Evolutionary conservation across 2,329 filamentous ascomycete genomes (phyloP).

Genomic region (Juglanconis oblonga): DNA sequence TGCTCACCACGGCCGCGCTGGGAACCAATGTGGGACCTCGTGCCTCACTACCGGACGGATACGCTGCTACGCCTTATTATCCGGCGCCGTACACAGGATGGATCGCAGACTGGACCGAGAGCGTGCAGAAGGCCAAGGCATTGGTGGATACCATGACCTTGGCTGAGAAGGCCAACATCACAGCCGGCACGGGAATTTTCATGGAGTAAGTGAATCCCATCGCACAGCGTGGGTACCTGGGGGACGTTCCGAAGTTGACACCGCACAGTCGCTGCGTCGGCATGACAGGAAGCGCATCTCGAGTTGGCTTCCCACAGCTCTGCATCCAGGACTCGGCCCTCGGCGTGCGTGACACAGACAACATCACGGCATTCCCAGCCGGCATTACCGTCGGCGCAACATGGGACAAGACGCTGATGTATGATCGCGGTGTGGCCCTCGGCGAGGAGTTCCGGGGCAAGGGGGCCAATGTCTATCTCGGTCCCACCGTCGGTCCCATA

Average conservation of each 20-base stretch:
- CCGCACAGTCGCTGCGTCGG: slow-evolving; percentile 62
- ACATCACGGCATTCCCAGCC: slow-evolving; percentile 73
- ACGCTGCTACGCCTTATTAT: slow-evolving; percentile 62
- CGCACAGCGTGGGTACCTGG: neutral
- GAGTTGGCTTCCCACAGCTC: slow-evolving; percentile 70
- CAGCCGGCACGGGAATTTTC: slow-evolving; percentile 65
- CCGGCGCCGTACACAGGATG: slow-evolving; percentile 72
- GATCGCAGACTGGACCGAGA: slow-evolving; percentile 63
- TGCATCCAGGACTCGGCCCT: slow-evolving; percentile 71
- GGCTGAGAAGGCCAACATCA: slow-evolving; percentile 78
- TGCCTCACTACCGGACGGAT: slow-evolving; percentile 30
- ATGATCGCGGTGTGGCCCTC: slow-evolving; percentile 63
- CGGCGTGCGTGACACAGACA: slow-evolving; percentile 70
- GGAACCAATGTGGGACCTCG: slow-evolving; percentile 24
- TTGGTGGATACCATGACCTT: slow-evolving; percentile 74
- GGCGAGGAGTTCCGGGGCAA: slow-evolving; percentile 72
- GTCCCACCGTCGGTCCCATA: slow-evolving; percentile 67
- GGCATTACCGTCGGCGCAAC: slow-evolving; percentile 77
- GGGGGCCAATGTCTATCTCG: slow-evolving; percentile 68
- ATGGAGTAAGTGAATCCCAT: slow-evolving; percentile 51
- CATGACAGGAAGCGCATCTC: slow-evolving; percentile 68
- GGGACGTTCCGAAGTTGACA: slow-evolving; percentile 6
- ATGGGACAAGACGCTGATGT: slow-evolving; percentile 70
- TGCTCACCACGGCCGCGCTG: slow-evolving; percentile 19
- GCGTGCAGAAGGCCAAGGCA: slow-evolving; percentile 66